Evolutionary conservation across 2,329 filamentous ascomycete genomes (phyloP), one percentile per base, ranked within the genome.

Genomic region (Fusarium concolor): DNA sequence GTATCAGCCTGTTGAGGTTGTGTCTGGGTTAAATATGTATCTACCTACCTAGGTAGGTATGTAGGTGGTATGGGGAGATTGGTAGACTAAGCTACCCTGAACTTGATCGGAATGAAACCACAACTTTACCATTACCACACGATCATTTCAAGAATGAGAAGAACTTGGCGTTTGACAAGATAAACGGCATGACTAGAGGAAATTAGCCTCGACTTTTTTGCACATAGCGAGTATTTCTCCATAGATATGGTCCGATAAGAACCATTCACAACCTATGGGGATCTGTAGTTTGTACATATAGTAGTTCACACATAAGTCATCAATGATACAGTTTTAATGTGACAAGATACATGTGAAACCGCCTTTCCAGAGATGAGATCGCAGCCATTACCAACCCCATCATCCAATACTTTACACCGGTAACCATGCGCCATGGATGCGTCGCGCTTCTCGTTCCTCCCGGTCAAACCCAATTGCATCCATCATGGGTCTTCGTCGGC

Each of bases 321-420:
- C 67, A 52, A 57, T 67, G 50, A 67, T 70, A 62, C 33, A 68
- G 62, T 54, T 74, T 64, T 68, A 69, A 60, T 65, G 61, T 72
- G 69, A 73, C 65, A 71, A 68, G 66, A 69, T 72, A 74, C 72
- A 75, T 71, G 70, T 67, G 57, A 73, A 72, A 51, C 69, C 58
- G 51, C 67, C 63, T 64, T 68, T 69, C 62, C 55, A 46, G 75
- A 77, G 74, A 72, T 75, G 74, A 77, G 72, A 75, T 72, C 66
- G 65, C 56, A 71, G 59, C 63, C 70, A 74, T 71, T 73, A 72
- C 58, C 64, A 62, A 56, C 65, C 68, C 62, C 58, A 61, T 53
- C 61, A 57, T 67, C 29, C 29, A 31, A 68, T 73, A 70, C 72
- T 74, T 71, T 74, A 74, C 72, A 74, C 68, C 71, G 45, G 69